These are phyloP conservation scores for Penicillium griseofulvum DNA, from an alignment of 2,329 filamentous ascomycete species.

Conservation along the genomic window DNA sequence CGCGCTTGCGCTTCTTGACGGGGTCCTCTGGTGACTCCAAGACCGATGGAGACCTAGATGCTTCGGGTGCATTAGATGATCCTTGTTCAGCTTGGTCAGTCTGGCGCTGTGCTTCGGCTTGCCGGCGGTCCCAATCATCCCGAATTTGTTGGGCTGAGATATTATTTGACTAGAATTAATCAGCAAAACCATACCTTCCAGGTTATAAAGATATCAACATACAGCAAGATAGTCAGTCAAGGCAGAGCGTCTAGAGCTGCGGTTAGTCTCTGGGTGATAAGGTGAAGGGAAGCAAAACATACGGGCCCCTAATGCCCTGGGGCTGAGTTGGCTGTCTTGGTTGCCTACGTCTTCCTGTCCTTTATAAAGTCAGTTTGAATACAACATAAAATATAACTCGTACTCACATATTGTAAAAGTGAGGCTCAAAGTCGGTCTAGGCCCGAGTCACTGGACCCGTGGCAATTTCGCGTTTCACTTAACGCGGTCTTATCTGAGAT, in stretches of 20 bases:
- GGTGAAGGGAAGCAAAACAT: slow-evolving; percentile 21
- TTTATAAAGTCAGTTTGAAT: slow-evolving; percentile 15
- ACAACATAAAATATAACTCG: background rate
- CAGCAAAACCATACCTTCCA: background rate
- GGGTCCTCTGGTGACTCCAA: slow-evolving; percentile 34
- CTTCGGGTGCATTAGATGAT: slow-evolving; percentile 33
- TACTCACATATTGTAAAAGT: background rate
- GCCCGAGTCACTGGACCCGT: slow-evolving; percentile 33
- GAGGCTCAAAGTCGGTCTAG: background rate
- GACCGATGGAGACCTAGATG: slow-evolving; percentile 33
- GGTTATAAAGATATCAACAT: slow-evolving; percentile 26
- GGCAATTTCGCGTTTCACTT: slow-evolving; percentile 44
- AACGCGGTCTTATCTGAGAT: slow-evolving; percentile 33
- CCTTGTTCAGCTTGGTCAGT: slow-evolving; percentile 18
- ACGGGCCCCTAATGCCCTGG: slow-evolving; percentile 47
- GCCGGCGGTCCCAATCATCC: slow-evolving; percentile 57
- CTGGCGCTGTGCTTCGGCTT: slow-evolving; percentile 47
- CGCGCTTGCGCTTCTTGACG: slow-evolving; percentile 57
- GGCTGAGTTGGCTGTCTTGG: background rate
- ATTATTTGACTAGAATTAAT: slow-evolving; percentile 54
- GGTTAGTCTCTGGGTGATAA: slow-evolving; percentile 15
- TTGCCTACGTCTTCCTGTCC: slow-evolving; percentile 30
- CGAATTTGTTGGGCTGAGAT: slow-evolving; percentile 64
- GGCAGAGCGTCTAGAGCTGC: slow-evolving; percentile 56
- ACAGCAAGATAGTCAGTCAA: slow-evolving; percentile 67